These are phyloP conservation scores for Clonostachys sp. DNA, from an alignment of 2,329 filamentous ascomycete species.

Conservation along the genomic window DNA sequence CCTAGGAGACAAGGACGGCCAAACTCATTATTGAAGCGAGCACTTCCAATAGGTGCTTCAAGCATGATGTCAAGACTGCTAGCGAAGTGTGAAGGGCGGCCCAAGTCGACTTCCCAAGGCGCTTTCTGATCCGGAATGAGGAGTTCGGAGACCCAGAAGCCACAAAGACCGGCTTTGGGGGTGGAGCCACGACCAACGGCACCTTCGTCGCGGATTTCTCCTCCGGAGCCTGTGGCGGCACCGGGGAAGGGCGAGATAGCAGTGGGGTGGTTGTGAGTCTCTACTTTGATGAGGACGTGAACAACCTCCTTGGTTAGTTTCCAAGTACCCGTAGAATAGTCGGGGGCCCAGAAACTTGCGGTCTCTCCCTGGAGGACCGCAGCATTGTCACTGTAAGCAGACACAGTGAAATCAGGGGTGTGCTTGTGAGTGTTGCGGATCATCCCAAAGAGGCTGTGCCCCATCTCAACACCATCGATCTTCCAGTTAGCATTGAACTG, in stretches of 20 bases:
- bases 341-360: constrained; percentile 72
- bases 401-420: constrained; percentile 78
- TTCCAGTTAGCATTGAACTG: constrained; percentile 97
- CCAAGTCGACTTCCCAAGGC: constrained; percentile 89
- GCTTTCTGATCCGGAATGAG: constrained; percentile 77
- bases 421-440: constrained; percentile 91
- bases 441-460: constrained; percentile 86
- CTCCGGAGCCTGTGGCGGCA: constrained; percentile 90
- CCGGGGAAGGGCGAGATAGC: constrained; percentile 91
- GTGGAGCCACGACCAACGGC: constrained; percentile 89
- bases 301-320: constrained; percentile 79
- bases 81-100: constrained; percentile 86
- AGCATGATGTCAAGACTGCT: constrained; percentile 97
- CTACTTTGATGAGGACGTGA: constrained; percentile 88
- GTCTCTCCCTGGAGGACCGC: constrained; percentile 60
- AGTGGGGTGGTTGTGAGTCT: constrained; percentile 97
- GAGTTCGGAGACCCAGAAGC: constrained; percentile 94
- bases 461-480: constrained; percentile 80
- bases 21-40: constrained; percentile 97
- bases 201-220: constrained; percentile 93
- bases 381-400: constrained; percentile 95
- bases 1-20: constrained; percentile 84
- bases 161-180: constrained; percentile 86
- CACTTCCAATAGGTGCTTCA: constrained; percentile 91
- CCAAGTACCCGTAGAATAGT: constrained; percentile 84